Evolutionary conservation across 768 basidiomycete genomes (phyloP).

Genomic region (Filobasidium floriforme): DNA sequence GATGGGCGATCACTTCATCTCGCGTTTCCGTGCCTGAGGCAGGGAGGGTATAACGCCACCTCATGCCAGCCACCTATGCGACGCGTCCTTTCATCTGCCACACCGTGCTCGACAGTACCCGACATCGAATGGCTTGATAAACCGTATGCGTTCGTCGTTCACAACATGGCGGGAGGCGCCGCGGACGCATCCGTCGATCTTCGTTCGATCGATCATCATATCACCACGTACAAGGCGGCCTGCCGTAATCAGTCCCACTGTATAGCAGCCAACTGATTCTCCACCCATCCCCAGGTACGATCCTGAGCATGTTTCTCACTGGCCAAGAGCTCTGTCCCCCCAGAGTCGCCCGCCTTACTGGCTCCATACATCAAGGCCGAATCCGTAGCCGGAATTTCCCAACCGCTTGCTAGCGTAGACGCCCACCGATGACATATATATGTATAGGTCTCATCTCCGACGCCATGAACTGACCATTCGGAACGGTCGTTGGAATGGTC

Average conservation of each 20-base stretch:
- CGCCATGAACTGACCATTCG: conserved; percentile 18
- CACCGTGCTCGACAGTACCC: too few relatives aligned
- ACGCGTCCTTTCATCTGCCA: too few relatives aligned
- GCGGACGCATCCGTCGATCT: too few relatives aligned
- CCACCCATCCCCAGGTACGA: conserved; percentile 11
- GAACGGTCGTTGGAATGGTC: neutral
- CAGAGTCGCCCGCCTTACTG: neutral
- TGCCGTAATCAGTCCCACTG: conserved; percentile 4
- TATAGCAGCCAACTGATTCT: conserved; percentile 11
- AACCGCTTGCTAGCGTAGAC: conserved; percentile 21
- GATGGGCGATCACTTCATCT: too few relatives aligned
- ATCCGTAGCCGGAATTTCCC: conserved; percentile 27
- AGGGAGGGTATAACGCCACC: too few relatives aligned
- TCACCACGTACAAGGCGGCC: neutral
- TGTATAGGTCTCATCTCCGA: conserved; percentile 30
- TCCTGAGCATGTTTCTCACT: neutral
- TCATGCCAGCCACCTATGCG: too few relatives aligned
- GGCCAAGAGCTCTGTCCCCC: neutral
- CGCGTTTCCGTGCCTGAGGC: too few relatives aligned
- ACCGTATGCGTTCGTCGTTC: too few relatives aligned
- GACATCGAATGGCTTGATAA: too few relatives aligned
- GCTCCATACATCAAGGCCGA: neutral
- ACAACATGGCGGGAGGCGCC: too few relatives aligned
- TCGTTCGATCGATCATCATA: too few relatives aligned
- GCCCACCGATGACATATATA: conserved; percentile 36